Base-by-base conservation (phyloP, 2,329 filamentous ascomycete genomes). In the Dactylella cylindrospora region DNA sequence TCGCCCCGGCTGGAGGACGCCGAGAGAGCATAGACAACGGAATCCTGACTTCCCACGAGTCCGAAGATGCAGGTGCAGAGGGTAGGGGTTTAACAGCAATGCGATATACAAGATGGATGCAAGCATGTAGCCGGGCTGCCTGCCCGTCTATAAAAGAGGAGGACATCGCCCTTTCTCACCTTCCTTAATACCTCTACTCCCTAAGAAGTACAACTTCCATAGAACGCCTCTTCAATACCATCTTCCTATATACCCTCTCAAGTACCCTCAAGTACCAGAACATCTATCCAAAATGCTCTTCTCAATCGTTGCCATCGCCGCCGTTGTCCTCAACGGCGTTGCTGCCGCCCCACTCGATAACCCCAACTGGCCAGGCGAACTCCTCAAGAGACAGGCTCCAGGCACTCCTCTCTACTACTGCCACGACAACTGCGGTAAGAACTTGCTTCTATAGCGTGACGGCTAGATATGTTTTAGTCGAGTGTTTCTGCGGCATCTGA, bases 341-440 rank as follows among this genome's bases (percentile, higher is more conserved):
- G 32, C 36, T 15, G 52, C 52, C 13, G 43, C 35, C 40, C 44
- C 52, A 12, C 13, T 59, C 28, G 44, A 59, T 7, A 45, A 50
- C 51, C 25, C 35, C 13, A 39, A 15, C 35, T 59, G 52, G 52
- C 35, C 52, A n/a, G 45, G 20, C 23, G 45, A 50, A 36, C 66
- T 77, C 13, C 51, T 72, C 46, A 74, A 72, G 66, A 74, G 76
- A 9, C 76, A 77, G 66, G 72, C 74, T n/a, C 74, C 75, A 7
- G 76, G 76, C 3, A 73, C 73, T 3, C 72, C 75, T 6, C 65
- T 70, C 5, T 78, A 76, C 66, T 70, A 77, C 32, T 80, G 78
- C 70, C 77, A 79, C 65, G 73, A 75, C 66, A 75, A 75, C 69
- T 79, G 77, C 70, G 77, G 77, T 78, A 70, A 54, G 74, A 70